phyloP scores from a whole-genome alignment of 805 yeast genomes.

The Spathaspora boniae region DNA sequence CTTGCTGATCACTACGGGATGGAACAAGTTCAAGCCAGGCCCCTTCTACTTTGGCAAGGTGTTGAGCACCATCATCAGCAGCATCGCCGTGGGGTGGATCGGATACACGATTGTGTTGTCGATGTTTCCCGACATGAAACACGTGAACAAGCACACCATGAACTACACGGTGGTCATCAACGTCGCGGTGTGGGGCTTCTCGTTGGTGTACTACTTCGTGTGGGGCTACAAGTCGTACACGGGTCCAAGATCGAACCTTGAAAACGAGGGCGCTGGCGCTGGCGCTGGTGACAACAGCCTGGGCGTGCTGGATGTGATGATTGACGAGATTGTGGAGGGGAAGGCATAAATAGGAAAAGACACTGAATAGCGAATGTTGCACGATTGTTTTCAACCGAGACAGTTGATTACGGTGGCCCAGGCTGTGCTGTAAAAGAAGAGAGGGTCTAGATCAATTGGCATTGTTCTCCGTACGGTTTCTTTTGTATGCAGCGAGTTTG shows the following conservation, averaged over 20 bases:
- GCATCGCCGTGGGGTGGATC: constrained; percentile 47
- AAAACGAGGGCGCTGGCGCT: constrained; percentile 7
- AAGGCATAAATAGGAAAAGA: too few relatives aligned
- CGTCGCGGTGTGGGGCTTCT: constrained; percentile 55
- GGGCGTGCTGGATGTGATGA: too few relatives aligned
- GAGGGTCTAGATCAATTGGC: too few relatives aligned
- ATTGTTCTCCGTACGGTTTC: too few relatives aligned
- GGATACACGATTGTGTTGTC: constrained; percentile 51
- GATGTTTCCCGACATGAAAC: constrained; percentile 55
- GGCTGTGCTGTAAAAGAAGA: too few relatives aligned
- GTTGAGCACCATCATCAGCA: constrained; percentile 42
- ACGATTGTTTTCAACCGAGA: too few relatives aligned
- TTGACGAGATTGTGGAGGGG: constrained; percentile 4
- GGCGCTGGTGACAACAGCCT: constrained; percentile 2
- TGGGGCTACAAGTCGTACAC: constrained; percentile 53
- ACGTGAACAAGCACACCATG: constrained; percentile 49
- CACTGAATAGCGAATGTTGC: too few relatives aligned
- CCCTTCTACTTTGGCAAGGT: constrained; percentile 58
- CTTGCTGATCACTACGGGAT: constrained; percentile 33
- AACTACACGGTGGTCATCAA: constrained; percentile 68
- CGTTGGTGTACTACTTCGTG: constrained; percentile 48
- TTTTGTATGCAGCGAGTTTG: too few relatives aligned
- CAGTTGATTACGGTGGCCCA: too few relatives aligned
- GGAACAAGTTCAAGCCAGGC: constrained; percentile 57
- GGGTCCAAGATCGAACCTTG: constrained; percentile 47